Percentiles rank a stretch among this genome's conserved stretches.
Conservation (phyloP, 768 basidiomycete genomes). For the Tubosaeta sp. region DNA sequence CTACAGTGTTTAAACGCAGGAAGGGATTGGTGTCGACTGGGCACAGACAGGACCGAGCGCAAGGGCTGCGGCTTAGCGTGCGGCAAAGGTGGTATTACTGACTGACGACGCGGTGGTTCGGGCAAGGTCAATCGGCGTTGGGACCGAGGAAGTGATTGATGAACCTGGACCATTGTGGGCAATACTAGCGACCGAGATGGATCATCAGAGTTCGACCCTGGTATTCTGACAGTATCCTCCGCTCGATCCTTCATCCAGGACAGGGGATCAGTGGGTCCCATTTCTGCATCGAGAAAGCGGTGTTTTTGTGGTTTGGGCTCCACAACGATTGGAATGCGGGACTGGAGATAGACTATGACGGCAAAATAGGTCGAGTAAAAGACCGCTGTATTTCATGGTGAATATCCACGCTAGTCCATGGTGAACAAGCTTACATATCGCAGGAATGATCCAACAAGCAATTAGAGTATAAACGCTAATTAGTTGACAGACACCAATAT, state of each 20-base stretch:
- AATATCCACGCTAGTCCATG: slow-evolving; percentile 1
- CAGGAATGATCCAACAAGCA: slow-evolving; percentile 51
- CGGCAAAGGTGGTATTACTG: slow-evolving; percentile 3
- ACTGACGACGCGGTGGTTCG: slow-evolving; percentile 8
- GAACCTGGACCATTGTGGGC: slow-evolving; percentile 9
- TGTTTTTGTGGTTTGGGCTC: slow-evolving; percentile 1
- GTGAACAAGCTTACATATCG: slow-evolving; percentile 39
- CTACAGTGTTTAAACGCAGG: slow-evolving; percentile 16
- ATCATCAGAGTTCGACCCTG: background rate
- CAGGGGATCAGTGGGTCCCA: slow-evolving; percentile 5
- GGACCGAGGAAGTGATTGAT: slow-evolving; percentile 2
- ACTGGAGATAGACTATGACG: slow-evolving; percentile 34
- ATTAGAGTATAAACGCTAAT: slow-evolving; percentile 46
- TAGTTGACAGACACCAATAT: slow-evolving; percentile 43
- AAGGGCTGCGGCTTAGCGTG: background rate
- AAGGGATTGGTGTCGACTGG: slow-evolving; percentile 21
- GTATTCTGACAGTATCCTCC: background rate
- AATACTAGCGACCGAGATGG: slow-evolving; percentile 4
- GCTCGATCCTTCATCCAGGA: slow-evolving; percentile 4
- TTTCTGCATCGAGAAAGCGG: slow-evolving; percentile 17
- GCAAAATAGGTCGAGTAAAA: slow-evolving; percentile 41
- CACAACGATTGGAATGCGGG: slow-evolving; percentile 21
- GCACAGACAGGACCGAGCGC: background rate
- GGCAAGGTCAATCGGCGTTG: slow-evolving; percentile 1
- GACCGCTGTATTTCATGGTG: slow-evolving; percentile 32